Conservation (phyloP, 352 stramenopile genomes). For the Phytophthora lateralis region DNA sequence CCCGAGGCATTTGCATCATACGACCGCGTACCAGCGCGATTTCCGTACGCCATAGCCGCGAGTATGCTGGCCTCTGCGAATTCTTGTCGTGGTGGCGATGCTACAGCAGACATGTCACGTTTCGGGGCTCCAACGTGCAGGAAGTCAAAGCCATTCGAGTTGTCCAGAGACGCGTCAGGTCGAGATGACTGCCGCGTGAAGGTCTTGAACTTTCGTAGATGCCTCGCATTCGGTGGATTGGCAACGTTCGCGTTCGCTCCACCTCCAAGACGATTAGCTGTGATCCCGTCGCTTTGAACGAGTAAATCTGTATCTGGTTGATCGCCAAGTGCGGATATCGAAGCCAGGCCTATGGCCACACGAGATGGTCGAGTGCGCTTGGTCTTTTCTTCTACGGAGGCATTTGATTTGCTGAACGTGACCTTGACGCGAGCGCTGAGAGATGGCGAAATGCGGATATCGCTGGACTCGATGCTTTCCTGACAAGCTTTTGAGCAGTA, state of each 20-base stretch:
- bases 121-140: conserved; percentile 33
- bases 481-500: conserved; percentile 52
- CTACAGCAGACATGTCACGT: conserved; percentile 4
- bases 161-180: conserved; percentile 12
- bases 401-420: conserved; percentile 11
- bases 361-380: conserved; percentile 14
- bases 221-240: conserved; percentile 3
- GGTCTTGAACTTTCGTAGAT: conserved; percentile 17
- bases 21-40: background rate
- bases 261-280: conserved; percentile 10
- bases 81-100: conserved; percentile 8
- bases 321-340: conserved; percentile 10
- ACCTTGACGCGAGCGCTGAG: conserved; percentile 39
- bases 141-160: conserved; percentile 34
- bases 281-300: conserved; percentile 11
- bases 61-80: background rate
- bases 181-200: conserved; percentile 17
- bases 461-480: conserved; percentile 39
- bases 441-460: conserved; percentile 47
- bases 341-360: conserved; percentile 17
- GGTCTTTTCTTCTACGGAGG: conserved; percentile 9
- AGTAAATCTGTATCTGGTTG: conserved; percentile 12
- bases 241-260: conserved; percentile 1
- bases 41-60: background rate
- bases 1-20: background rate